Base-by-base conservation (phyloP, 2,329 filamentous ascomycete species). In the Cyphellophora attinorum region DNA sequence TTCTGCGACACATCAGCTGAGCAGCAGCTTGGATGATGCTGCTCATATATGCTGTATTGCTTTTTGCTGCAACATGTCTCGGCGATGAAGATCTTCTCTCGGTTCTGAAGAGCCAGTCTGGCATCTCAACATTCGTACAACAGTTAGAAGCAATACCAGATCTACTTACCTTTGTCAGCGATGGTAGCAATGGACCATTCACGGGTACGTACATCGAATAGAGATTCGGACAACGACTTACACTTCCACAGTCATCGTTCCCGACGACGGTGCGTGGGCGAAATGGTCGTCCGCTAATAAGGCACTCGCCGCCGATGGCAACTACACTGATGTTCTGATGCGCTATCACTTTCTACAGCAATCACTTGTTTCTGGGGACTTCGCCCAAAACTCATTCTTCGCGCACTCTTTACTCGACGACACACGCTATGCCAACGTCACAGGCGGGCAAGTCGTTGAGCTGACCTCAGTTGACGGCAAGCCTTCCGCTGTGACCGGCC, bases 261-360 rank as follows among this genome's bases (percentile, higher is more conserved):
- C 45, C 5, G 38, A 39, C 23, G 38, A 48, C 18, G 16, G 41
- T 33, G 45, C 45, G 2, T 27, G 46, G 8, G 28, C 32, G 12
- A 14, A 29, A 5, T 38, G 41, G 16, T 29, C 19, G 10, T 17
- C 35, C 14, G 35, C 30, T 10, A 44, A 40, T 28, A 40, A 36
- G 8, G 27, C 35, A n/a, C n/a, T 39, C 14, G 31, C 31, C 28
- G 27, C 27, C 16, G 38, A 45, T 25, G 35, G 32, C n/a, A 35
- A 39, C 14, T 42, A 57, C 11, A 46, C 67, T 12, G 47, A 55
- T 39, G 68, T 68, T 4, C 51, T 76, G 17, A 53, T 79, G 14
- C 58, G 54, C 36, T 79, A 79, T 52, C 75, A 79, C 49, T 63
- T 77, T 13, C 52, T 79, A 5, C 66, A 70, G 37, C 74, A 72